Base-by-base conservation (phyloP, 768 basidiomycete genomes). In the Piloderma croceum region DNA sequence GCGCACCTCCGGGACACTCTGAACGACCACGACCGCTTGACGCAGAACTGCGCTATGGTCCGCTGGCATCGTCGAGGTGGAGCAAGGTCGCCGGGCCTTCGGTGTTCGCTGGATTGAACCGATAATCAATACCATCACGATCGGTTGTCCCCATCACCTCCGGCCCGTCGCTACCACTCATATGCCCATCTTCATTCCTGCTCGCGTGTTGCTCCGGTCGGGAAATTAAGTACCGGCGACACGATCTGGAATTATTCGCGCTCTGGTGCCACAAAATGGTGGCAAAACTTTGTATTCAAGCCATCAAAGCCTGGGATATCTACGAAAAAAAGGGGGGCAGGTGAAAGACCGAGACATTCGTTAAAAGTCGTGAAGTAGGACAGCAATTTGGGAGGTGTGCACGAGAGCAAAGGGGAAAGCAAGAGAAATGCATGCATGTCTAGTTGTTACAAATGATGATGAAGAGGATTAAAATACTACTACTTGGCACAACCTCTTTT, bases 31-130 rank as follows among this genome's bases (percentile, higher is more conserved):
- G 27, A 35, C 33, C 21, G 38, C 56, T 67, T 37, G 49, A 44
- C 34, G 56, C 56, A 29, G 73, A 73, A 36, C 49, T 73, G 27
- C 74, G 73, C 31, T 89, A 83, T 49, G 84, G 85, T 1, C 81
- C 81, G 18, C 64, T 86, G 7, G 76, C 74, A 4, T 45, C 60
- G 15, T 80, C 83, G 25, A 75, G 59, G 5, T 84, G 77, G 78
- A 88, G 86, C 61, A 86, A 79, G 60, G 86, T 83, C 24, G 67
- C 76, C 13, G 86, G 86, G 5, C 86, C 86, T 1, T 37, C 61
- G 24, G 52, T 67, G 15, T 61, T 84, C 38, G 70, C 71, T 24
- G 86, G 86, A 24, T 75, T 88, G 75, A 72, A 77, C 47, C 71
- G 84, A 52, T 86, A 66, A 74, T 35, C 13, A 5, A 34, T 21